Percentiles rank a stretch among this genome's conserved stretches.
These are phyloP conservation scores for Trichopus zeylanicus DNA, from an alignment of 116 monocot genomes.

Conservation along the genomic window DNA sequence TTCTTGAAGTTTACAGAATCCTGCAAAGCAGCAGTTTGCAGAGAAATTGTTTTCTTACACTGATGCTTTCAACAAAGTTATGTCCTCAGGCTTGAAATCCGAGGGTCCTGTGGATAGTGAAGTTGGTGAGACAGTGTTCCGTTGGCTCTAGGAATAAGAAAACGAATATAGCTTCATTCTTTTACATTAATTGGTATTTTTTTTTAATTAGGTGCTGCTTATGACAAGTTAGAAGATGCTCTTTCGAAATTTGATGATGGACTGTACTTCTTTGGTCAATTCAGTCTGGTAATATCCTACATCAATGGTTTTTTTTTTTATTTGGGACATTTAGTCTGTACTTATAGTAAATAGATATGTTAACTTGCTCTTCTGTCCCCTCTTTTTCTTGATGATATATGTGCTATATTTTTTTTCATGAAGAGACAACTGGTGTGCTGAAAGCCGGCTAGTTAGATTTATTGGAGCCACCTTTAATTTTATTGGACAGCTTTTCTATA, in stretches of 20 bases:
- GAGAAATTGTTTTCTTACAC: slow-evolving; percentile 55
- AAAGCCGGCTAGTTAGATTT: no score
- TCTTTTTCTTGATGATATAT: no score
- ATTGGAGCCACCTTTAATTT: no score
- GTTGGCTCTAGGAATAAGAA: not conserved
- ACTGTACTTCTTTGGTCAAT: slow-evolving; percentile 1
- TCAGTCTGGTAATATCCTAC: slow-evolving; percentile 2
- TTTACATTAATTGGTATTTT: not conserved
- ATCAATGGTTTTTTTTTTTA: no score
- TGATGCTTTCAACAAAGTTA: slow-evolving; percentile 37
- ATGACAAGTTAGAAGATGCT: slow-evolving; percentile 4
- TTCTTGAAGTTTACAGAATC: slow-evolving; percentile 25
- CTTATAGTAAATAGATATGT: no score
- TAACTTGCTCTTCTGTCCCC: no score
- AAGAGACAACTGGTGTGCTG: no score
- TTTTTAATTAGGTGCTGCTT: not conserved
- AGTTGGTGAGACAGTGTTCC: slow-evolving; percentile 28
- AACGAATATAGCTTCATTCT: not conserved
- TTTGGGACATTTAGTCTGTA: no score
- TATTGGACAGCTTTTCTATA: no score
- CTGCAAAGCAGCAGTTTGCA: slow-evolving; percentile 57
- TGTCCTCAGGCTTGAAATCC: slow-evolving; percentile 13
- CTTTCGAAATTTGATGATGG: slow-evolving; percentile 10
- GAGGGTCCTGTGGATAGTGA: slow-evolving; percentile 48
- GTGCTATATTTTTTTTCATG: no score